A percentile compares a stretch with the other conserved stretches of the same genome.
These are phyloP conservation scores for Fusarium nurragi DNA, from an alignment of 2,329 filamentous ascomycete genomes.

Conservation along the genomic window DNA sequence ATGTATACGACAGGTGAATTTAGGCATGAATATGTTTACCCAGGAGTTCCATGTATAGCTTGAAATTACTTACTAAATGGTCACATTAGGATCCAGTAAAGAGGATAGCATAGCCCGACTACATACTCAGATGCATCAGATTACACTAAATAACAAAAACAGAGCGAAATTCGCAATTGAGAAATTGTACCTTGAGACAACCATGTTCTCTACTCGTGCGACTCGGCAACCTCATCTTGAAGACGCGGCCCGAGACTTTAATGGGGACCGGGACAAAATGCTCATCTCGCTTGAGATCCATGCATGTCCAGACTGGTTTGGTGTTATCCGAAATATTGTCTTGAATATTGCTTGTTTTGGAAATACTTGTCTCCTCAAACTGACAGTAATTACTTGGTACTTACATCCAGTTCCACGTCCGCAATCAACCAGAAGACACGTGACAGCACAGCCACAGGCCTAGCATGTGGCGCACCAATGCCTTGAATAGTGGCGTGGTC, in stretches of 20 bases:
- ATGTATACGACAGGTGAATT: too few species aligned
- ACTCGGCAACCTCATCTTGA: conserved; percentile 5
- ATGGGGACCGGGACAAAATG: not conserved
- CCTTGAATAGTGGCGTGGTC: conserved; percentile 34
- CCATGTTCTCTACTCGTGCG: conserved; percentile 8
- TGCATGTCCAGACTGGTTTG: not conserved
- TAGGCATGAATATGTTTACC: too few species aligned
- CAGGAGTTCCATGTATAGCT: too few species aligned
- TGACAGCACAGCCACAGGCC: conserved; percentile 15
- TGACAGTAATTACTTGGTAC: not conserved
- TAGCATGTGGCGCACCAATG: not conserved
- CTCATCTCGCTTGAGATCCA: not conserved
- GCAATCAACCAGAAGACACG: conserved; percentile 15
- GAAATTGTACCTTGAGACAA: conserved; percentile 29
- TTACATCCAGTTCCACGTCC: not conserved
- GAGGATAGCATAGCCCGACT: too few species aligned
- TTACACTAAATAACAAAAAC: not conserved
- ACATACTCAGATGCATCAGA: not conserved
- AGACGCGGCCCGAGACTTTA: conserved; percentile 17
- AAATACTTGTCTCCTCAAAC: not conserved
- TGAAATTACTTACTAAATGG: not conserved
- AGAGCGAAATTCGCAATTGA: not conserved
- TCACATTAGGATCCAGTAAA: not conserved
- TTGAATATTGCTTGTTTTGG: not conserved
- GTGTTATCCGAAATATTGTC: conserved; percentile 8